These are phyloP conservation scores for Zymoseptoria tritici DNA, from an alignment of 2,329 filamentous ascomycete genomes.

Conservation along the genomic window DNA sequence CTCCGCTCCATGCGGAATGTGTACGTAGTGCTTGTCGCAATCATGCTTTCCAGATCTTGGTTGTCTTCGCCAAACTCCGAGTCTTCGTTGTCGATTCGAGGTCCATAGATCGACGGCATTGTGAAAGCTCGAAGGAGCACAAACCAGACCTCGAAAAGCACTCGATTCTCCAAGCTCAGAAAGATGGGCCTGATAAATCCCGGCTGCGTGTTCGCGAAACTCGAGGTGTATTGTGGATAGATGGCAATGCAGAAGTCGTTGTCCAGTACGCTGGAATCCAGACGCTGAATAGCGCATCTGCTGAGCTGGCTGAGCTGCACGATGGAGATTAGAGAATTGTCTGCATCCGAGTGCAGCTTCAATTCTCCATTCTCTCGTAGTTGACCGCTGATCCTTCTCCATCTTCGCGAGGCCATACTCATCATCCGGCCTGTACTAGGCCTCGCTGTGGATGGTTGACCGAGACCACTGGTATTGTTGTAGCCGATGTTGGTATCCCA, in stretches of 20 bases:
- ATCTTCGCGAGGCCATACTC: constrained; percentile 55
- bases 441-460: constrained; percentile 23
- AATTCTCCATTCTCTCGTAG: constrained; percentile 92
- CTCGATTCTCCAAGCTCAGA: constrained; percentile 73
- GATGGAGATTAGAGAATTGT: constrained; percentile 69
- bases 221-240: constrained; percentile 82
- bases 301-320: constrained; percentile 85
- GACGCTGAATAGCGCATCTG: constrained; percentile 78
- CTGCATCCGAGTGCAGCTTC: constrained; percentile 80
- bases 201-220: constrained; percentile 55
- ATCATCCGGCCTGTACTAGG: constrained; percentile 50
- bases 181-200: constrained; percentile 83
- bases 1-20: constrained; percentile 62
- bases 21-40: constrained; percentile 40
- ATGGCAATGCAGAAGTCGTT: constrained; percentile 93
- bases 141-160: constrained; percentile 97
- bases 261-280: constrained; percentile 84
- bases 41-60: constrained; percentile 19
- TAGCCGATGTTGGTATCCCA: constrained; percentile 67
- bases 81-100: constrained; percentile 26
- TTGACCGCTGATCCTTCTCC: constrained; percentile 86
- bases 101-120: constrained; percentile 79
- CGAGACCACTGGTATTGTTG: constrained; percentile 32
- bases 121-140: constrained; percentile 86
- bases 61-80: constrained; percentile 15